Evolutionary conservation across 495 filamentous ascomycete species (phyloP).

Genomic region (Pseudomonodictys pantanalensis): DNA sequence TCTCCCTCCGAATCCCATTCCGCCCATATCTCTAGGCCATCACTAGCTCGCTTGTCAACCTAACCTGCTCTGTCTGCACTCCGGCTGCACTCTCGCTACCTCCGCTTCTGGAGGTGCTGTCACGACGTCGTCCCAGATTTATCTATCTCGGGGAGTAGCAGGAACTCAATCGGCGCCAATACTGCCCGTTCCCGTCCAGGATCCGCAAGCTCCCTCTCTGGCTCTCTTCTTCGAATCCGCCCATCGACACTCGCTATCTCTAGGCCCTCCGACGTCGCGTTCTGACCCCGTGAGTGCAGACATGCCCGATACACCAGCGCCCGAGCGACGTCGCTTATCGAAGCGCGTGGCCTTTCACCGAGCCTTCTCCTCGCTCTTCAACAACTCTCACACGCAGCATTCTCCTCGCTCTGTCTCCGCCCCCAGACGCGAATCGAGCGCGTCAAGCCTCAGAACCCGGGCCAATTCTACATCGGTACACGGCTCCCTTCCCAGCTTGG

Average conservation of each 20-base stretch:
- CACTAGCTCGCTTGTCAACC: too few species aligned
- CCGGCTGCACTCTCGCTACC: too few species aligned
- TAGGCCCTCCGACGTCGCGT: constrained; percentile 9
- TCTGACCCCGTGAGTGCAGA: background rate
- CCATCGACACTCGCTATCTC: constrained; percentile 11
- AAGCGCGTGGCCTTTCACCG: constrained; percentile 16
- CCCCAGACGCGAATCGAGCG: constrained; percentile 5
- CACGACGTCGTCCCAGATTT: constrained; percentile 47
- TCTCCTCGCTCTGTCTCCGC: background rate
- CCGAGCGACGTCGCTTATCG: constrained; percentile 8
- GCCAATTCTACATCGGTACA: background rate
- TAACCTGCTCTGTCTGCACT: too few species aligned
- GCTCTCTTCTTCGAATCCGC: constrained; percentile 38
- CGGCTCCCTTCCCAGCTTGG: constrained; percentile 26
- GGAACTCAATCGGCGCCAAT: constrained; percentile 30
- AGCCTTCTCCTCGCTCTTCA: constrained; percentile 22
- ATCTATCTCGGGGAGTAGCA: constrained; percentile 44
- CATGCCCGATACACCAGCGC: background rate
- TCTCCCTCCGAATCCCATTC: too few species aligned
- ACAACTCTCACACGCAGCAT: background rate
- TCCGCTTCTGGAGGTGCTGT: constrained; percentile 25
- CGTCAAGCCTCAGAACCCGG: constrained; percentile 13
- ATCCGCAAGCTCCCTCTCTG: constrained; percentile 24
- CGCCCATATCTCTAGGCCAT: too few species aligned
- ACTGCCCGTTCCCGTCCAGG: constrained; percentile 6